Evolutionary conservation across 2,329 filamentous ascomycete genomes (phyloP).

Genomic region (Aureobasidium pullulans): DNA sequence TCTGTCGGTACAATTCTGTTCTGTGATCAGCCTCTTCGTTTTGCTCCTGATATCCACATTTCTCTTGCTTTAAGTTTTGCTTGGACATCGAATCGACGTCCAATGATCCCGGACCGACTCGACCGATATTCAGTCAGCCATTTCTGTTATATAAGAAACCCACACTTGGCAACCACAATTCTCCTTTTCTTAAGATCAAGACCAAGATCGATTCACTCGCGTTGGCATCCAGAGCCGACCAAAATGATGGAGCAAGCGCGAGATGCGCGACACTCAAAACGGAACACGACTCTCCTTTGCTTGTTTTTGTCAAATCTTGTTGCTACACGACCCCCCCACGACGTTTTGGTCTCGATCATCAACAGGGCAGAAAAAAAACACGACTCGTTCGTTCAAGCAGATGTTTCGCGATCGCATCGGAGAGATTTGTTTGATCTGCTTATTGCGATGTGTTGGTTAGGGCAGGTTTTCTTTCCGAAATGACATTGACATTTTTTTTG

Average conservation of each 20-base stretch:
- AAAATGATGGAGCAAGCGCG: neutral
- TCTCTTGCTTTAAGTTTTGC: neutral
- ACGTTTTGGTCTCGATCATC: neutral
- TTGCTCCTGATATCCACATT: too few species aligned
- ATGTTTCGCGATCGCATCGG: neutral
- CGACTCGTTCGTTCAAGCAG: neutral
- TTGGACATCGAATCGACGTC: neutral
- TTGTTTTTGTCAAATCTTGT: neutral
- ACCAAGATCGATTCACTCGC: neutral
- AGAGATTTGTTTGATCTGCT: neutral
- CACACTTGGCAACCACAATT: slow-evolving; percentile 2
- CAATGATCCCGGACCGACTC: neutral
- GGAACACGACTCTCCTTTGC: neutral
- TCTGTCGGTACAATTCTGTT: too few species aligned
- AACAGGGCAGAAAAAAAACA: neutral
- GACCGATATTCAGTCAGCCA: neutral
- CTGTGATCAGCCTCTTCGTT: too few species aligned
- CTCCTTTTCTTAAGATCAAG: neutral
- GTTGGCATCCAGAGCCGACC: neutral
- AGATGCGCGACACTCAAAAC: neutral
- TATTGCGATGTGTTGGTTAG: neutral
- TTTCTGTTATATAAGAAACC: neutral
- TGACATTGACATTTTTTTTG: neutral
- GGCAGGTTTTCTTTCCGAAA: neutral
- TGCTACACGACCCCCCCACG: neutral